Conservation (phyloP, 257 asterid species). For the Solanum tarijense region DNA sequence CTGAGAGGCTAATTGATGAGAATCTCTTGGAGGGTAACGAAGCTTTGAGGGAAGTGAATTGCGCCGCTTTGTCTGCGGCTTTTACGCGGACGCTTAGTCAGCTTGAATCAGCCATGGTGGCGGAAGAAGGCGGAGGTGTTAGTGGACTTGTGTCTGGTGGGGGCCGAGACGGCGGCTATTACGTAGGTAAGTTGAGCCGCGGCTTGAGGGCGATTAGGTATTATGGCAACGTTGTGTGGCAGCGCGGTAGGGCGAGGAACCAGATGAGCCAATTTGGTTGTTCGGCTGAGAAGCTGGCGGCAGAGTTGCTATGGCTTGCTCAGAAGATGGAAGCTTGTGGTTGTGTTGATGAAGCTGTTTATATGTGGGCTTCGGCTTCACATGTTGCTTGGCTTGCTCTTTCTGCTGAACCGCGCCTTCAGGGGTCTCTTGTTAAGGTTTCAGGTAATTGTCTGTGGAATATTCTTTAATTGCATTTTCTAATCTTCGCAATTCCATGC, state of each 20-base stretch:
- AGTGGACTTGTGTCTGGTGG: constrained; percentile 1
- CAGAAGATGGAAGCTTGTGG: constrained; percentile 76
- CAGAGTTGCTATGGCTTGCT: constrained; percentile 81
- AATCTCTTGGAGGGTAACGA: constrained; percentile 32
- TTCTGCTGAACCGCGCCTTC: constrained; percentile 70
- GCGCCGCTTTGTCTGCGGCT: constrained; percentile 50
- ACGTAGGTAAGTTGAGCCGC: constrained; percentile 13
- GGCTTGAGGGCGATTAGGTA: constrained; percentile 27
- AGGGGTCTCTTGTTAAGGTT: constrained; percentile 64
- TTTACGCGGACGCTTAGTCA: constrained; percentile 48
- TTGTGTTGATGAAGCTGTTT: constrained; percentile 61
- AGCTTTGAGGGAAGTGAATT: constrained; percentile 39
- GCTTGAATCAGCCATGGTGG: constrained; percentile 42
- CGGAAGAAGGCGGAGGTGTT: background rate
- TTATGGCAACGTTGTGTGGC: constrained; percentile 32
- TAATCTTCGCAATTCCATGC: background rate
- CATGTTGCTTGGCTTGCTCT: constrained; percentile 67
- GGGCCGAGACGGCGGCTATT: background rate
- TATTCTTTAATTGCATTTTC: background rate
- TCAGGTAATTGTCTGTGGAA: constrained; percentile 35
- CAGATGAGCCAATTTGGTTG: constrained; percentile 24
- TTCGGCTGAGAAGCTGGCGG: constrained; percentile 83
- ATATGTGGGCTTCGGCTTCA: constrained; percentile 62
- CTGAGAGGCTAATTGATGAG: constrained; percentile 69
- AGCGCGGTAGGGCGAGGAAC: constrained; percentile 25